These are phyloP conservation scores for Saccharomycopsis javanensis DNA, from an alignment of 805 yeast genomes.

Conservation along the genomic window DNA sequence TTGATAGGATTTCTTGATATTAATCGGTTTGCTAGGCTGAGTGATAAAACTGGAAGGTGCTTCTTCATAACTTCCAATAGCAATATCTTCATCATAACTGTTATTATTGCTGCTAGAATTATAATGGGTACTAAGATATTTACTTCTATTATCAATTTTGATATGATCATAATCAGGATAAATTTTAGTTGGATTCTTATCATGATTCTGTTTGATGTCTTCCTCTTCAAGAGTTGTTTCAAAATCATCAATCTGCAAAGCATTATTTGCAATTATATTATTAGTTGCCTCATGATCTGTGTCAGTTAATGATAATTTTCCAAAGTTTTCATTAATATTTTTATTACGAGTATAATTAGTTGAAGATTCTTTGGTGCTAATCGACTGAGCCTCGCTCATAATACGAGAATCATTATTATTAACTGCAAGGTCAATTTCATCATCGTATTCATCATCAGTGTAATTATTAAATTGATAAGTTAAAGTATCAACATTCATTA, in stretches of 20 bases:
- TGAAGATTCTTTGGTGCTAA: slow-evolving; percentile 16
- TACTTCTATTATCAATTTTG: slow-evolving; percentile 1
- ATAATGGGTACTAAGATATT: slow-evolving; percentile 4
- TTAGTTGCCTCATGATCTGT: slow-evolving; percentile 5
- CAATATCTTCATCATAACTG: slow-evolving; percentile 7
- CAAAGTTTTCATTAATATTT: background rate
- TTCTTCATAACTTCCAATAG: slow-evolving; percentile 3
- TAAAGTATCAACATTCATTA: slow-evolving; percentile 51
- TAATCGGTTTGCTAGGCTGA: slow-evolving; percentile 24
- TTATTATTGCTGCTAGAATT: background rate
- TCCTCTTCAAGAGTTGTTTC: slow-evolving; percentile 1
- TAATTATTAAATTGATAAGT: slow-evolving; percentile 73
- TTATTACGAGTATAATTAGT: background rate
- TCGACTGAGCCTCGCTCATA: slow-evolving; percentile 3
- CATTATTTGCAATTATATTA: background rate
- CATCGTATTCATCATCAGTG: slow-evolving; percentile 53
- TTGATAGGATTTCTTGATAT: slow-evolving; percentile 23
- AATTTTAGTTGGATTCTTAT: background rate
- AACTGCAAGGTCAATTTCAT: slow-evolving; percentile 28
- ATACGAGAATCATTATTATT: slow-evolving; percentile 25
- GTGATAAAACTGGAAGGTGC: slow-evolving; percentile 17
- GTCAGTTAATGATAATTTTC: background rate
- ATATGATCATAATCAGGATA: slow-evolving; percentile 6
- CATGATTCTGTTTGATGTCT: background rate
- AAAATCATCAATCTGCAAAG: background rate